A percentile compares a stretch with the other conserved stretches of the same genome.
Conservation (phyloP, 164 flowering plant genomes). For the Stephania japonica region DNA sequence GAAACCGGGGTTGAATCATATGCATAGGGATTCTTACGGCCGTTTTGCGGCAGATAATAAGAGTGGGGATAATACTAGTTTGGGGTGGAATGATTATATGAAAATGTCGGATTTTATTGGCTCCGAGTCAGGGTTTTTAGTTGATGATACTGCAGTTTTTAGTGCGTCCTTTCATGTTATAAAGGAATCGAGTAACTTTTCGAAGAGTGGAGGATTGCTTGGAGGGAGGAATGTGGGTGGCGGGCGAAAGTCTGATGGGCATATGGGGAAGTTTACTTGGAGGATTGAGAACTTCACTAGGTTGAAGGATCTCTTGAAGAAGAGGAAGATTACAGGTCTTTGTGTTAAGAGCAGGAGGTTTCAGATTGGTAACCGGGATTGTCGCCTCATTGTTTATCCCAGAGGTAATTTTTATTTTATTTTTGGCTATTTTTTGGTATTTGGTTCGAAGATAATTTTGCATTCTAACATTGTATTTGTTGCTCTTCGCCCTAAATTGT, state of each 20-base stretch:
- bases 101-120: constrained; percentile 83
- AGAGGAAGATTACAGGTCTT: constrained; percentile 94
- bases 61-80: constrained; percentile 89
- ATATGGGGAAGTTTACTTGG: constrained; percentile 90
- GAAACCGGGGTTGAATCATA: constrained; percentile 71
- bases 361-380: constrained; percentile 93
- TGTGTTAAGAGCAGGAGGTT: constrained; percentile 97
- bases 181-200: constrained; percentile 73
- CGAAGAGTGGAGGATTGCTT: constrained; percentile 61
- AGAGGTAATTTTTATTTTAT: constrained; percentile 54
- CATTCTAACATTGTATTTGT: background rate
- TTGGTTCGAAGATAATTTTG: background rate
- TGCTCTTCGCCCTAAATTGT: background rate
- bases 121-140: constrained; percentile 61
- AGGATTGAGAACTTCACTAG: constrained; percentile 84
- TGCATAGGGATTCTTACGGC: constrained; percentile 92
- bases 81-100: constrained; percentile 99
- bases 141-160: constrained; percentile 87
- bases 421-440: too few species aligned
- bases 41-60: constrained; percentile 91
- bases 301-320: constrained; percentile 88
- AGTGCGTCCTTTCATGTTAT: constrained; percentile 89
- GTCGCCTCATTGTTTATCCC: constrained; percentile 96
- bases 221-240: constrained; percentile 50
- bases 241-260: constrained; percentile 77